Percentiles rank a stretch among this genome's conserved stretches.
Evolutionary conservation across 371 early-diverging fungal species (phyloP).

Genomic region (Furculomyces boomerangus): DNA sequence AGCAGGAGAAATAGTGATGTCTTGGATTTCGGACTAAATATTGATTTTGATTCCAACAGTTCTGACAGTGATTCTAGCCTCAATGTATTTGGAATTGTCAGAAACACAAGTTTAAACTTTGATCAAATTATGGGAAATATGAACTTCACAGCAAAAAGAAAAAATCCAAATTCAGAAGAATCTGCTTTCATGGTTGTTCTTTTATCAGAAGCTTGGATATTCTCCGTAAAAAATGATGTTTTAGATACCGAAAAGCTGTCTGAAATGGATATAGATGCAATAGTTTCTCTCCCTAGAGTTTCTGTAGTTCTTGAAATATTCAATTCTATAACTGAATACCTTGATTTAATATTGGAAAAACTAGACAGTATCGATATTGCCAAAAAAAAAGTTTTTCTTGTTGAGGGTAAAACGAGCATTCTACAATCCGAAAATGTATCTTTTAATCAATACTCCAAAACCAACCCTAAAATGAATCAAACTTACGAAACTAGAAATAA

Average conservation of each 20-base stretch:
- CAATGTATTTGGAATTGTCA: not conserved
- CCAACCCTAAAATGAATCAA: too few relatives aligned
- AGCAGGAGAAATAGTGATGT: not conserved
- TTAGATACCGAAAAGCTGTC: constrained; percentile 23
- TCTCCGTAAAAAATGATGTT: constrained; percentile 8
- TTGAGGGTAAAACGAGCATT: not conserved
- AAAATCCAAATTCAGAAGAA: constrained; percentile 12
- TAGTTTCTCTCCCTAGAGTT: constrained; percentile 32
- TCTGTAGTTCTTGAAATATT: constrained; percentile 26
- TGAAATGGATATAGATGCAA: constrained; percentile 28
- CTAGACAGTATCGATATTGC: not conserved
- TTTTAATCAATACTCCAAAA: not conserved
- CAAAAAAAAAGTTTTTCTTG: not conserved
- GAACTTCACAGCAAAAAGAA: not conserved
- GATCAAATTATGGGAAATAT: not conserved
- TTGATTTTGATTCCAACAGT: not conserved
- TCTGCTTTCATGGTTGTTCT: constrained; percentile 32
- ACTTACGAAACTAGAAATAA: too few relatives aligned
- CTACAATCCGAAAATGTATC: not conserved
- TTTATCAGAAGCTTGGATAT: constrained; percentile 32
- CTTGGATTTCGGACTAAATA: not conserved
- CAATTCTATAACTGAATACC: not conserved
- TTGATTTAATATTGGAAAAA: not conserved
- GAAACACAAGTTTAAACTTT: not conserved
- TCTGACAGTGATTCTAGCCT: not conserved